Evolutionary conservation across 2,329 filamentous ascomycete genomes (phyloP), one percentile per base, ranked within the genome.

Genomic region (Scedosporium apiospermum): DNA sequence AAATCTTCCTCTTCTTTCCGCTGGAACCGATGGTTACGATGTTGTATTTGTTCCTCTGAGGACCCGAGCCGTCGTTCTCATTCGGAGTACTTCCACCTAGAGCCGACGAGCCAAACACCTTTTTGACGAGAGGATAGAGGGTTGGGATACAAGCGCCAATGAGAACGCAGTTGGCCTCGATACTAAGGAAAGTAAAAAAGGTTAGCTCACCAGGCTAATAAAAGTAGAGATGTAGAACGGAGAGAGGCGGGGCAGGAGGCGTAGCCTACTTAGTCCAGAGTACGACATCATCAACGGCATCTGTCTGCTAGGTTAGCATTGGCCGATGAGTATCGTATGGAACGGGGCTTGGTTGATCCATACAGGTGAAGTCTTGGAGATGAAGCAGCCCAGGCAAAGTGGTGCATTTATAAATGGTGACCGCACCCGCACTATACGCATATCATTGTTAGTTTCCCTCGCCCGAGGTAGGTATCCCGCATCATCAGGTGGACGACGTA

Each of bases 331-430:
- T 38, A 38, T 14, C 34, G 1, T 12, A 9, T 2, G 30, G 30
- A 9, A 9, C 2, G 34, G 10, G 10, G 2, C 9, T 9, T 21
- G 3, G 38, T n/a, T n/a, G 18, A 44, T 23, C 34, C 26, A 5
- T 38, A 61, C 59, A 62, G 26, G 60, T 53, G 34, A 62, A 58
- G 27, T 62, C 60, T 7, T 70, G 68, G 0, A 26, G 23, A 16
- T 65, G 68, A 3, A 66, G 67, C 0, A 72, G 61, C 51, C 70
- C 69, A 57, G 74, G 74, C 65, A 67, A 67, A 66, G 66, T 71
- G 65, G 68, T 77, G 68, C 73, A 69, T 68, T 77, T 72, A 63
- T 71, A 72, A 6, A 72, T 69, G 6, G 70, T 69, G 2, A 72
- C 67, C 12, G 66, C 51, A 3, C 67, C 65, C 3, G 70, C 67